Conservation (phyloP, 1,139 yeast species). For the Arxiozyma telluris region DNA sequence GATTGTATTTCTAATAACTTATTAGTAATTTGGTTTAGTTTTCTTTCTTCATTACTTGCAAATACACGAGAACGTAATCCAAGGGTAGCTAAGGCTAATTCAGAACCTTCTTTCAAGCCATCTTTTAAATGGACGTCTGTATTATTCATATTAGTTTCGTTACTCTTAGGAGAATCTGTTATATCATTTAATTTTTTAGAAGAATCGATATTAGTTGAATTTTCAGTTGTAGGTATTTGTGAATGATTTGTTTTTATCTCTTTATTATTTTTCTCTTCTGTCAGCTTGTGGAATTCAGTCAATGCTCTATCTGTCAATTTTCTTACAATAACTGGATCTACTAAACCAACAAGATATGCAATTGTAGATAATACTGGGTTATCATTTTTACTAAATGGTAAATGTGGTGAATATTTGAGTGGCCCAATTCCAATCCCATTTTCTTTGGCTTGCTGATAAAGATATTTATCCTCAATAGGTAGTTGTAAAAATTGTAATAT, state of each 20-base stretch:
- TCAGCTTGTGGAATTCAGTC: neutral
- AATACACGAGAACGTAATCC: constrained; percentile 81
- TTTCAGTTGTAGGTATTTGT: neutral
- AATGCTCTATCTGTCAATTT: constrained; percentile 49
- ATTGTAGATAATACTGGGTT: constrained; percentile 90
- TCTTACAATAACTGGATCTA: constrained; percentile 78
- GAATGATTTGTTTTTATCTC: neutral
- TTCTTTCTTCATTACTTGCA: constrained; percentile 75
- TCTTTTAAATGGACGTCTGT: neutral
- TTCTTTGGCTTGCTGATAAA: constrained; percentile 34
- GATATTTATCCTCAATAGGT: constrained; percentile 71
- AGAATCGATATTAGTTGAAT: neutral
- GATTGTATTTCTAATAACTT: constrained; percentile 63
- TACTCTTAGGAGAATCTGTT: neutral
- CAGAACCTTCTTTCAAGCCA: constrained; percentile 39
- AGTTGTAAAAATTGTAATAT: constrained; percentile 68
- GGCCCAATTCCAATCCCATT: constrained; percentile 44
- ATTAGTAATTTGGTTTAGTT: constrained; percentile 52
- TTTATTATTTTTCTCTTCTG: constrained; percentile 41
- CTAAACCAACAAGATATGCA: constrained; percentile 76
- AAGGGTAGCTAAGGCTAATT: constrained; percentile 52
- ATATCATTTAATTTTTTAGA: too few relatives aligned
- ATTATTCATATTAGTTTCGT: neutral
- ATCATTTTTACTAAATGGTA: constrained; percentile 78
- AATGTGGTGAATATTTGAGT: constrained; percentile 70